phyloP scores from a whole-genome alignment of 1,284 basidiomycete species.

The Moniliella sp. region DNA sequence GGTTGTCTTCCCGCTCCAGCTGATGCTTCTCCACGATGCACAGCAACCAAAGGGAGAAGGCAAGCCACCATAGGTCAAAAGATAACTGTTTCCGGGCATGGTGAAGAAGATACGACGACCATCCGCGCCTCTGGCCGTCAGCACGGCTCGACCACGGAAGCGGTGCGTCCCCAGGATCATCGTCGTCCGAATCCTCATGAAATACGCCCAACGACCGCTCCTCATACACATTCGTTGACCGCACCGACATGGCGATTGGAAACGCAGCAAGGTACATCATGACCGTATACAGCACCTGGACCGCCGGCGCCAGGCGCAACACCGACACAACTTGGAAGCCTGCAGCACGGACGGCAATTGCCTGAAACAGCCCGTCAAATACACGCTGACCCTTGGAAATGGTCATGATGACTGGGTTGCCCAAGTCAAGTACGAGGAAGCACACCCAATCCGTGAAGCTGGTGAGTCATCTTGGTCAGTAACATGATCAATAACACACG shows the following conservation, averaged over 20 bases:
- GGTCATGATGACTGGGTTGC: constrained; percentile 48
- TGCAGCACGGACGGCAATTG: constrained; percentile 55
- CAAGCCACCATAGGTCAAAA: constrained; percentile 39
- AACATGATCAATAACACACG: too few relatives aligned
- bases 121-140: constrained; percentile 39
- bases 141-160: too few relatives aligned
- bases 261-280: constrained; percentile 42
- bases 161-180: constrained; percentile 1
- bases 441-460: constrained; percentile 61
- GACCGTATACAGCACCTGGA: constrained; percentile 52
- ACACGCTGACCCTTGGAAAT: constrained; percentile 45
- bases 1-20: too few relatives aligned
- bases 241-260: constrained; percentile 50
- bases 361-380: constrained; percentile 35
- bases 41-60: constrained; percentile 31
- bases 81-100: constrained; percentile 69
- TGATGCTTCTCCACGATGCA: constrained; percentile 28
- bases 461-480: too few relatives aligned
- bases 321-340: constrained; percentile 61
- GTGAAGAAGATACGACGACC: constrained; percentile 53
- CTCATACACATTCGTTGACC: constrained; percentile 96
- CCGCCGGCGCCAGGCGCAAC: constrained; percentile 53
- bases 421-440: constrained; percentile 70
- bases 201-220: constrained; percentile 40
- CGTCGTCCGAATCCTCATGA: constrained; percentile 6